Base-by-base conservation (phyloP, 345 rosid species). In the Psidium friedrichsthalianum region DNA sequence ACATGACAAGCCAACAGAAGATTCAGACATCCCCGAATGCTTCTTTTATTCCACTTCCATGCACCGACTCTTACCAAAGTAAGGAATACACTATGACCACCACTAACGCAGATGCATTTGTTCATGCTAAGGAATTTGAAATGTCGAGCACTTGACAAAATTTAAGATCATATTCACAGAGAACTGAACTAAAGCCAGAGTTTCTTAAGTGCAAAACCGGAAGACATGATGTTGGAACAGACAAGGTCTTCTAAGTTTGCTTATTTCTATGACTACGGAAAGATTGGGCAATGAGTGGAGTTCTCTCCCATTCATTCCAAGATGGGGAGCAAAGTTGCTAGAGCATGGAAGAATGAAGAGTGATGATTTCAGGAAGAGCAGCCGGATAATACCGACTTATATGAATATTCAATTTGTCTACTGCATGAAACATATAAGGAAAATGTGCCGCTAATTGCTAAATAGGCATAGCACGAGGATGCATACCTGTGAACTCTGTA, bases 401-500 rank as follows among this genome's bases (percentile, higher is more conserved):
- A 27, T 29, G 74, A 14, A 21, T 15, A 16, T 32, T 64, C 44
- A 0, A 64, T 7, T 32, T 64, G 12, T 64, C 78, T 21, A 56
- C 25, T 8, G 24, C 1, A 64, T 8, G 78, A 64, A 11, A 22
- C 44, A 82, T 27, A 29, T 53, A 8, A 51, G 21, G 58, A 53
- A 52, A 36, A 24, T 51, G 24, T 40, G 47, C 59, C 16, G 6
- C 21, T 40, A 51, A 82, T 44, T 21, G 44, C 80, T 51, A 58
- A 36, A 15, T 76, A 83, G 16, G 49, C 64, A 27, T 24, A 84
- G 22, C 53, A 78, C 6, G 11, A 29, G 22, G 82, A 10, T 20
- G 27, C 58, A 56, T 90, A 97, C 98, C 96, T 95, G 96, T 24
- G 96, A 95, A 86, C 98, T 95, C 87, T 93, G 88, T 8, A 97